Evolutionary conservation across 2,329 filamentous ascomycete genomes (phyloP).

Genomic region (Grosmannia penicillata): DNA sequence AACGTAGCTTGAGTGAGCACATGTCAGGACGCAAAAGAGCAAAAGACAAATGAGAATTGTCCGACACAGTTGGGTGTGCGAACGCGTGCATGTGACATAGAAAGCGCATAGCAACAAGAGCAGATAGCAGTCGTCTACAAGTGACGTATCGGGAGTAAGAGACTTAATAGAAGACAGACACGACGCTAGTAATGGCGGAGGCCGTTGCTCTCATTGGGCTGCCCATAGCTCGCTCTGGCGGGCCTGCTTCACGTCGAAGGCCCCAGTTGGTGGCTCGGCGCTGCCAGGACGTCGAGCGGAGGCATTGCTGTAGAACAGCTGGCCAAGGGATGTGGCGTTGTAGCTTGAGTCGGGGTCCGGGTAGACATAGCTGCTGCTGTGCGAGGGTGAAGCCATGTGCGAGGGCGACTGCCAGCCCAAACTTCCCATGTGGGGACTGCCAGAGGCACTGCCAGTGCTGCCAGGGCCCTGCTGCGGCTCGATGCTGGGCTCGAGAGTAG

Average conservation of each 20-base stretch:
- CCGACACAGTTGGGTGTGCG: too few relatives aligned
- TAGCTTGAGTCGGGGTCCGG: conserved; percentile 63
- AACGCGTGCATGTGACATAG: too few relatives aligned
- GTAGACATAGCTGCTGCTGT: conserved; percentile 57
- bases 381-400: conserved; percentile 57
- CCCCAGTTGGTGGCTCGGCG: conserved; percentile 40
- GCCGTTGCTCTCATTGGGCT: conserved; percentile 23
- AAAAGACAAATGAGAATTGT: too few relatives aligned
- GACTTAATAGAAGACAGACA: background rate
- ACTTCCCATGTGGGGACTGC: conserved; percentile 72
- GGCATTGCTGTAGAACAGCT: conserved; percentile 55
- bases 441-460: conserved; percentile 62
- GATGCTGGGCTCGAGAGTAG: conserved; percentile 71
- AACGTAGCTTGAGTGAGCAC: too few relatives aligned
- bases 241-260: conserved; percentile 23
- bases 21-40: too few relatives aligned
- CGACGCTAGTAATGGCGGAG: background rate
- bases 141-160: too few relatives aligned
- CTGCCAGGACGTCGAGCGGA: conserved; percentile 56
- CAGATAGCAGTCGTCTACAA: too few relatives aligned
- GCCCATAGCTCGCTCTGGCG: conserved; percentile 40
- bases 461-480: conserved; percentile 56
- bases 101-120: too few relatives aligned
- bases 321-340: conserved; percentile 41
- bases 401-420: conserved; percentile 80